A percentile compares a stretch with the other conserved stretches of the same genome.
Evolutionary conservation across 768 basidiomycete genomes (phyloP).

Genomic region (Calocybe cyanea): DNA sequence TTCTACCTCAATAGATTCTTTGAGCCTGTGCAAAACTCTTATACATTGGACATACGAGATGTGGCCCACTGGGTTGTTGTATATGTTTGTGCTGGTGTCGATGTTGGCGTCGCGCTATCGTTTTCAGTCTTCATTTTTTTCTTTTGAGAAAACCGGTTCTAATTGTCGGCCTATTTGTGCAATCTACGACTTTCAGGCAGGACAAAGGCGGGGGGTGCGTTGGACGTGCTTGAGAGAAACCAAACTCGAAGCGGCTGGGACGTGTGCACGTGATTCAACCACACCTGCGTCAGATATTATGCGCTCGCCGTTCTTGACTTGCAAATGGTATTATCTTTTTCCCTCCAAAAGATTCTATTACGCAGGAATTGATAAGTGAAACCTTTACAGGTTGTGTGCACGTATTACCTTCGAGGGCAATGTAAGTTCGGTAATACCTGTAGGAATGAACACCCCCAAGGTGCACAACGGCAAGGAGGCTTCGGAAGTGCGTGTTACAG

Average conservation of each 20-base stretch:
- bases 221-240: too few species aligned
- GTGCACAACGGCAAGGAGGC: slow-evolving; percentile 26
- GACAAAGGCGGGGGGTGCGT: not conserved
- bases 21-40: too few species aligned
- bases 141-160: not conserved
- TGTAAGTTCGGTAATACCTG: slow-evolving; percentile 68
- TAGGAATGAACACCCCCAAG: slow-evolving; percentile 59
- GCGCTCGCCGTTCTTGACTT: too few species aligned
- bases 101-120: slow-evolving; percentile 19
- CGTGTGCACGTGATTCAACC: too few species aligned
- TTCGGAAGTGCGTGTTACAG: slow-evolving; percentile 49
- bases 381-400: slow-evolving; percentile 47
- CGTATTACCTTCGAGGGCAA: slow-evolving; percentile 56
- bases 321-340: slow-evolving; percentile 15
- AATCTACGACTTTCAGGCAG: too few species aligned
- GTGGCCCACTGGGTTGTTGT: slow-evolving; percentile 28
- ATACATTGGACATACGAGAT: too few species aligned
- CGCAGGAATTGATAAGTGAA: not conserved
- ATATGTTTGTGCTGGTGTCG: slow-evolving; percentile 22
- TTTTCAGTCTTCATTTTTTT: slow-evolving; percentile 39
- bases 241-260: too few species aligned
- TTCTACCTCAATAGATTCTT: slow-evolving; percentile 29
- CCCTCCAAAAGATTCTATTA: not conserved
- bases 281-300: too few species aligned
- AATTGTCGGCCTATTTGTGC: too few species aligned